Conservation (phyloP, 2,329 filamentous ascomycete species). For the Gaeumannomyces tritici region DNA sequence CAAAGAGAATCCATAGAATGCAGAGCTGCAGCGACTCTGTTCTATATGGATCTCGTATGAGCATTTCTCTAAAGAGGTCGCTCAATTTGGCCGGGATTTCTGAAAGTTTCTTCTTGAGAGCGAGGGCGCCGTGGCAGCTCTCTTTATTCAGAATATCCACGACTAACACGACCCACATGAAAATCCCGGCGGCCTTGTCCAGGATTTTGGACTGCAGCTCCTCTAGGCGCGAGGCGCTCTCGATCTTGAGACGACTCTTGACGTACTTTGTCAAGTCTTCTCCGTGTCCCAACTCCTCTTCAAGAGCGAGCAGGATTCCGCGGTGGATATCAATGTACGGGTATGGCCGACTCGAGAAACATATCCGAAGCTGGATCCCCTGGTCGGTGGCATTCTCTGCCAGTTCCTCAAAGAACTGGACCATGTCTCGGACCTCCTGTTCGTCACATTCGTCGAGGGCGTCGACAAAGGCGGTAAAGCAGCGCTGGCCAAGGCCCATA, state of each 20-base stretch:
- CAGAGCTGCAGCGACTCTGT: slow-evolving; percentile 30
- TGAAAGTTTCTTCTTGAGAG: slow-evolving; percentile 17
- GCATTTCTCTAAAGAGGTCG: slow-evolving; percentile 39
- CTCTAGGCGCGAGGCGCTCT: slow-evolving; percentile 4
- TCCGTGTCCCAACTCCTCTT: slow-evolving; percentile 22
- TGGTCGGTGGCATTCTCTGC: slow-evolving; percentile 14
- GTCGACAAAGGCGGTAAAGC: slow-evolving; percentile 22
- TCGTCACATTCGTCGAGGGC: slow-evolving; percentile 40
- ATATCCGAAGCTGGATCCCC: slow-evolving; percentile 18
- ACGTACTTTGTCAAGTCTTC: slow-evolving; percentile 25
- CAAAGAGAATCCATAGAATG: slow-evolving; percentile 45
- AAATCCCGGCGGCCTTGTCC: slow-evolving; percentile 28
- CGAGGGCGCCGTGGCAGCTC: slow-evolving; percentile 15
- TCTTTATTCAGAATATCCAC: slow-evolving; percentile 27
- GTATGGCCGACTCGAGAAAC: slow-evolving; percentile 39
- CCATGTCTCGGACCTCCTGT: slow-evolving; percentile 29
- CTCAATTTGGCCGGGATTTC: slow-evolving; percentile 28
- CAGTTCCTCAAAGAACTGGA: slow-evolving; percentile 29
- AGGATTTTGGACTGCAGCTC: slow-evolving; percentile 17
- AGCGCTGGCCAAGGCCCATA: neutral
- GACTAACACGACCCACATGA: slow-evolving; percentile 33
- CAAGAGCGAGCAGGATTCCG: slow-evolving; percentile 20
- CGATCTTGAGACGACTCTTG: slow-evolving; percentile 16
- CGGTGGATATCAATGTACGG: slow-evolving; percentile 25
- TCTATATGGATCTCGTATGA: slow-evolving; percentile 34